These are phyloP conservation scores for Monosporascus sp. DNA, from an alignment of 2,329 filamentous ascomycete species.

Conservation along the genomic window DNA sequence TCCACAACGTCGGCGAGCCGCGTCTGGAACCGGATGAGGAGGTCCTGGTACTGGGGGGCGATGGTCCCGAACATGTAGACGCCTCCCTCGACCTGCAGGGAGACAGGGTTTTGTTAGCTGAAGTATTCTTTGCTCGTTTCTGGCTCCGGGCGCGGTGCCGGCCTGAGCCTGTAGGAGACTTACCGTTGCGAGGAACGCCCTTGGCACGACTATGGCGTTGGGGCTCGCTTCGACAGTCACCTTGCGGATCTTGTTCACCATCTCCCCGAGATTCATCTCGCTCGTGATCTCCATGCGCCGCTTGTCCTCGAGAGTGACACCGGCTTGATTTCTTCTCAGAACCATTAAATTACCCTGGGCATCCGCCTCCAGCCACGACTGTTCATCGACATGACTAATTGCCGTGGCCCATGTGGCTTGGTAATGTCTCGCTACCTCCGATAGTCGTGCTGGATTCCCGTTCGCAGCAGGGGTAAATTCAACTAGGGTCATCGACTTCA, in stretches of 20 bases:
- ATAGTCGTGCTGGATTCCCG: slow-evolving; percentile 57
- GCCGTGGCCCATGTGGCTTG: slow-evolving; percentile 80
- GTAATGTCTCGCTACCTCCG: slow-evolving; percentile 74
- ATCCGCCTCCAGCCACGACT: slow-evolving; percentile 79
- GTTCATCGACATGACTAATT: slow-evolving; percentile 64
- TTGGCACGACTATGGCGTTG: slow-evolving; percentile 67
- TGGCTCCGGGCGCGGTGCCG: background rate
- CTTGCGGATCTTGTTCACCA: slow-evolving; percentile 82
- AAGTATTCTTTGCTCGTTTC: background rate
- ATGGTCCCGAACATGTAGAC: slow-evolving; percentile 89
- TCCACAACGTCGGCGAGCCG: slow-evolving; percentile 63
- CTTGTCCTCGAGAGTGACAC: slow-evolving; percentile 70
- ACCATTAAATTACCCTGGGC: slow-evolving; percentile 84
- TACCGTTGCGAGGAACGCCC: slow-evolving; percentile 86
- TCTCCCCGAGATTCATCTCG: slow-evolving; percentile 84
- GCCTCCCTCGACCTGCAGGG: slow-evolving; percentile 73
- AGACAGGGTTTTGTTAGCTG: slow-evolving; percentile 12
- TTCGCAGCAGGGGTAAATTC: slow-evolving; percentile 59
- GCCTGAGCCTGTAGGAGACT: slow-evolving; percentile 27
- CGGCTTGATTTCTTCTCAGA: slow-evolving; percentile 66
- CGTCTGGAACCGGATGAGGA: slow-evolving; percentile 76
- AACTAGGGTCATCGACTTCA: slow-evolving; percentile 84
- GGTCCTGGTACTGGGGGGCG: slow-evolving; percentile 64
- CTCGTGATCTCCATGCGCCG: slow-evolving; percentile 67
- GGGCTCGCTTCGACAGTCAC: slow-evolving; percentile 63